phyloP scores from a whole-genome alignment of 352 stramenopile species.

The Phytophthora cajani region DNA sequence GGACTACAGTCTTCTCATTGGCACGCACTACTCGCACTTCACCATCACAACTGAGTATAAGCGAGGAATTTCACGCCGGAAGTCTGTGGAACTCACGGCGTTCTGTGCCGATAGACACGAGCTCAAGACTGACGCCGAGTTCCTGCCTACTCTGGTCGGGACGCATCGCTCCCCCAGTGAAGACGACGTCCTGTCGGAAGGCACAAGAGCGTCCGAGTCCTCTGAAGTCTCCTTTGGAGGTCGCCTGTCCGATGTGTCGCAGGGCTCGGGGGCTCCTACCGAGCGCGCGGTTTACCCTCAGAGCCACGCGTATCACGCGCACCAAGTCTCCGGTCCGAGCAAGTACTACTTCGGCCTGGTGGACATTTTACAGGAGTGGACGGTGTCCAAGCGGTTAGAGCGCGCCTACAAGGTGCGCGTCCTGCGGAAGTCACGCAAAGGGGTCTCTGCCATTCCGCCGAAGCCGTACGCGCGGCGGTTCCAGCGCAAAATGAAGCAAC shows the following conservation, averaged over 20 bases:
- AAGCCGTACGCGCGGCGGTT: conserved; percentile 80
- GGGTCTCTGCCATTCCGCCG: conserved; percentile 76
- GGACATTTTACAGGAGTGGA: conserved; percentile 91
- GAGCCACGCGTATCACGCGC: conserved; percentile 68
- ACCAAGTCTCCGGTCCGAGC: conserved; percentile 85
- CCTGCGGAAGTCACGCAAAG: conserved; percentile 71
- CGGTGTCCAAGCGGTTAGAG: conserved; percentile 77
- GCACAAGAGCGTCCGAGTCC: conserved; percentile 34
- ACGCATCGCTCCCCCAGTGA: conserved; percentile 31
- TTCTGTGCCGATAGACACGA: conserved; percentile 35
- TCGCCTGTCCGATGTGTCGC: conserved; percentile 23
- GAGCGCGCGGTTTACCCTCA: conserved; percentile 39
- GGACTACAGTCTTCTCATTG: conserved; percentile 92
- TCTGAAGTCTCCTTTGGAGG: conserved; percentile 27
- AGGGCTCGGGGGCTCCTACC: background rate
- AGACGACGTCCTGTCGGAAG: conserved; percentile 32
- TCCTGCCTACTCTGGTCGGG: conserved; percentile 48
- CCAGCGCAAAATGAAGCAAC: conserved; percentile 86
- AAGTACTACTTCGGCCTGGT: conserved; percentile 92
- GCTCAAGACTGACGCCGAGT: conserved; percentile 39
- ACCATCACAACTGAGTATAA: conserved; percentile 62
- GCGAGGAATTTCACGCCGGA: conserved; percentile 35
- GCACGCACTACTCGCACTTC: conserved; percentile 87
- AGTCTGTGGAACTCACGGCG: conserved; percentile 39
- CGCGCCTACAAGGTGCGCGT: conserved; percentile 87